These are phyloP conservation scores for Vigna hirtella DNA, from an alignment of 306 rosid genomes.

Conservation along the genomic window DNA sequence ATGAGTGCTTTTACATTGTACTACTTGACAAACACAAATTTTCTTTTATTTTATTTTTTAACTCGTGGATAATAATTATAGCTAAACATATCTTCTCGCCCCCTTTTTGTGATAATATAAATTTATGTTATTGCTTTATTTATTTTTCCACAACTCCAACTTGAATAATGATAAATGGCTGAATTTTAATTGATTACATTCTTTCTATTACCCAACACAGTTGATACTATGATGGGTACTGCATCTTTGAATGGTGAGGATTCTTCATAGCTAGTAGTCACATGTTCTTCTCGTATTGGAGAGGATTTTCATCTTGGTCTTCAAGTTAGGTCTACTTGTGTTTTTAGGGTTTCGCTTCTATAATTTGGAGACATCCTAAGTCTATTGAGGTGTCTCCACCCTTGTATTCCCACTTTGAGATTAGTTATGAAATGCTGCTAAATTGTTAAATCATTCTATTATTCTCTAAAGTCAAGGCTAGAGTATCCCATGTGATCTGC, in stretches of 20 bases:
- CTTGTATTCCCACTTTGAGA: too few species aligned
- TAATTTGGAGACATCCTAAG: too few species aligned
- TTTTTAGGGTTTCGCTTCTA: too few species aligned
- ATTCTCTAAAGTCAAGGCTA: too few species aligned
- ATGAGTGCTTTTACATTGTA: not conserved
- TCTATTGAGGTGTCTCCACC: too few species aligned
- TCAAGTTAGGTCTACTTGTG: too few species aligned
- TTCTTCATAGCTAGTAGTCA: too few species aligned
- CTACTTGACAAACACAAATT: not conserved
- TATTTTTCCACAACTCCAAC: not conserved
- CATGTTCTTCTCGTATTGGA: too few species aligned
- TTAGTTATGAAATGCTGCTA: too few species aligned
- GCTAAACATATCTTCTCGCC: not conserved
- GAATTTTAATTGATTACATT: slow-evolving; percentile 32
- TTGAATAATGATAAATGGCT: slow-evolving; percentile 16
- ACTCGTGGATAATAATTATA: slow-evolving; percentile 16
- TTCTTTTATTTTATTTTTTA: not conserved
- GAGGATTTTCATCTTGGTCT: too few species aligned
- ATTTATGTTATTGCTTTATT: not conserved
- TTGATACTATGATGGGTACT: slow-evolving; percentile 7
- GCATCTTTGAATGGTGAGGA: not conserved
- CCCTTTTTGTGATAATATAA: not conserved
- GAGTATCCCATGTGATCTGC: too few species aligned
- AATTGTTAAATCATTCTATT: too few species aligned
- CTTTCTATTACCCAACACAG: slow-evolving; percentile 4